Base-by-base conservation (phyloP, 2,329 filamentous ascomycete genomes). In the Hypoxylon sp. region DNA sequence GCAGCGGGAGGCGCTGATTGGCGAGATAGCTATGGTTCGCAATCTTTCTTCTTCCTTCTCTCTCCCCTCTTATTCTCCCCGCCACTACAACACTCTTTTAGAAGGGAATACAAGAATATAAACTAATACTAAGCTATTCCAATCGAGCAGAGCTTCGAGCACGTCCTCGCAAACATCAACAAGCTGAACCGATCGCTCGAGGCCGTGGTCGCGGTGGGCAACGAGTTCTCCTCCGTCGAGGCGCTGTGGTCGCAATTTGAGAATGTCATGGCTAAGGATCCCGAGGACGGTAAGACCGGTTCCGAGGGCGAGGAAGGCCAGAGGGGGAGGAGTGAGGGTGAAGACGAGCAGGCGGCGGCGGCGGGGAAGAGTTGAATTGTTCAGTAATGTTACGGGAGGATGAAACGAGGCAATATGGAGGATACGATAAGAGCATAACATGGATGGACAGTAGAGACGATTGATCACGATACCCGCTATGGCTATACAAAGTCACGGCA, bases 231-330 rank as follows among this genome's bases (percentile, higher is more conserved):
- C n/a, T 94, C 93, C 3, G 96, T 99, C 46, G 96, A 99, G 80
- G 94, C 93, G 30, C 86, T 99, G 14, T 99, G 96, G 96, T 97
- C 93, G 41, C 93, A 97, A 76, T 98, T 99, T 77, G 96, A 99
- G 82, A 92, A 91, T 72, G 94, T 98, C 74, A 98, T 98, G 94
- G 93, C 89, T 7, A 93, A 91, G 75, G 87, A 91, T 61, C 81
- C 82, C 2, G 82, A 81, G 50, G 75, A 76, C 50, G 69, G 59
- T 60, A 69, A 75, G 34, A 49, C 48, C 19, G 58, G 25, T n/a
- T 43, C 48, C 2, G 55, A 57, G 10, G 70, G 56, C 19, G 75
- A 75, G 14, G 79, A 77, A 30, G 74, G 70, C n/a, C 75, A 71
- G 11, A 36, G 65, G 21, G 72, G 75, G 14, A 69, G 71, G 34